Evolutionary conservation across 345 rosid genomes (phyloP).

Genomic region (Hibiscus trionum): DNA sequence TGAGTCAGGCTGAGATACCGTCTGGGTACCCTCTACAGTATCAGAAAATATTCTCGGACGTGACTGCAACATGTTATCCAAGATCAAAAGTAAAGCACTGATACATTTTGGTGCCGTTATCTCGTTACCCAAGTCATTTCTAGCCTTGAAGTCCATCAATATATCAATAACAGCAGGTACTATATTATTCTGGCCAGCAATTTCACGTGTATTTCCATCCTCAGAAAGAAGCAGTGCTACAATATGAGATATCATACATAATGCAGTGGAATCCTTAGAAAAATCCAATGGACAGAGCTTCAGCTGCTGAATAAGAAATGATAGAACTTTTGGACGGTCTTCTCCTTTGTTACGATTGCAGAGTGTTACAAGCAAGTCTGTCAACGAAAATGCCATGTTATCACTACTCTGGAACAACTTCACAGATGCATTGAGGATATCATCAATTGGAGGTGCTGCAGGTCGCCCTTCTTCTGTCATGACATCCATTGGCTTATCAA

Average conservation of each 20-base stretch:
- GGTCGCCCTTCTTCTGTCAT: conserved; percentile 41
- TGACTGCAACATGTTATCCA: conserved; percentile 77
- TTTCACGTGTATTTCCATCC: conserved; percentile 69
- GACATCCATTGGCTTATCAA: conserved; percentile 58
- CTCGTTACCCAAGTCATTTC: conserved; percentile 41
- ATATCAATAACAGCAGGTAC: conserved; percentile 55
- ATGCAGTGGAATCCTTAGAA: conserved; percentile 53
- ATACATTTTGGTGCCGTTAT: conserved; percentile 69
- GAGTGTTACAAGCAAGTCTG: conserved; percentile 81
- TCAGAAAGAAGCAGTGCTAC: conserved; percentile 75
- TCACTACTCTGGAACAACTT: conserved; percentile 74
- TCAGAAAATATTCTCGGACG: conserved; percentile 50
- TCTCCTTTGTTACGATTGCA: conserved; percentile 88
- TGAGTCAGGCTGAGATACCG: conserved; percentile 42
- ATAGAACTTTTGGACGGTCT: conserved; percentile 67
- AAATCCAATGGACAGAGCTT: conserved; percentile 68
- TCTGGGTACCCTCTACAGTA: conserved; percentile 35
- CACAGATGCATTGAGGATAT: conserved; percentile 70
- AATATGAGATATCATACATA: conserved; percentile 80
- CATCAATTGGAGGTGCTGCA: conserved; percentile 74
- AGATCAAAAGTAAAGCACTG: conserved; percentile 73
- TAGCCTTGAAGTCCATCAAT: conserved; percentile 53
- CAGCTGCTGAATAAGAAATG: conserved; percentile 78
- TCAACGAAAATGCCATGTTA: conserved; percentile 64
- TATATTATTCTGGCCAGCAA: conserved; percentile 72